Evolutionary conservation across 176 grass and related monocot genomes (phyloP).

Genomic region (Urochloa ruziziensis): DNA sequence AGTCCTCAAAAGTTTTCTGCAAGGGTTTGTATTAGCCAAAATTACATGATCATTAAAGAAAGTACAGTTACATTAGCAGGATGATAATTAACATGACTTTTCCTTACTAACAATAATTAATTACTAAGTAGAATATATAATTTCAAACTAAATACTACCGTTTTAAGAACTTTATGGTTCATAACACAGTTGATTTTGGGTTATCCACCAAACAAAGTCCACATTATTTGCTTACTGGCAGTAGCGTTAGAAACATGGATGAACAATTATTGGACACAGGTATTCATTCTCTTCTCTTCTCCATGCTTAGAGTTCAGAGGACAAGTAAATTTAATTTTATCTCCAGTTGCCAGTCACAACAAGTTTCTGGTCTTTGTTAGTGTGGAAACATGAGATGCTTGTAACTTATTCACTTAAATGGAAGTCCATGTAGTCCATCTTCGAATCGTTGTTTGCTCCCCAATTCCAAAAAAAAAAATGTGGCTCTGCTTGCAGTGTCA

Average conservation of each 20-base stretch:
- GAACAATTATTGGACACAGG: background rate
- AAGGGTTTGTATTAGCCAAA: background rate
- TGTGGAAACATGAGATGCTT: background rate
- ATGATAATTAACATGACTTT: constrained; percentile 9
- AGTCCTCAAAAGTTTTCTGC: constrained; percentile 83
- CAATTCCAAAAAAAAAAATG: background rate
- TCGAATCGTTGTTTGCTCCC: background rate
- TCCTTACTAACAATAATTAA: background rate
- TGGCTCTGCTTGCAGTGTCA: background rate
- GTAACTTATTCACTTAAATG: background rate
- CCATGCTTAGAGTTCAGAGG: background rate
- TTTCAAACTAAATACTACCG: background rate
- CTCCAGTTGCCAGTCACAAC: background rate
- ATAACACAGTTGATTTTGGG: background rate
- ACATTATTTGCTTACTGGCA: background rate
- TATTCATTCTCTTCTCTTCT: background rate
- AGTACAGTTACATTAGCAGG: background rate
- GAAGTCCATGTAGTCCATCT: background rate
- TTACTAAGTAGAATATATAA: background rate
- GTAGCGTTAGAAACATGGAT: background rate
- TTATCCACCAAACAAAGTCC: background rate
- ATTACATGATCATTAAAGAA: background rate
- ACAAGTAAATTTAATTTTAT: background rate
- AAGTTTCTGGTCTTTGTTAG: background rate
- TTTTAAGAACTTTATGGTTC: background rate